Base-by-base conservation (phyloP, 2,329 filamentous ascomycete species). In the Lachnellula suecica region DNA sequence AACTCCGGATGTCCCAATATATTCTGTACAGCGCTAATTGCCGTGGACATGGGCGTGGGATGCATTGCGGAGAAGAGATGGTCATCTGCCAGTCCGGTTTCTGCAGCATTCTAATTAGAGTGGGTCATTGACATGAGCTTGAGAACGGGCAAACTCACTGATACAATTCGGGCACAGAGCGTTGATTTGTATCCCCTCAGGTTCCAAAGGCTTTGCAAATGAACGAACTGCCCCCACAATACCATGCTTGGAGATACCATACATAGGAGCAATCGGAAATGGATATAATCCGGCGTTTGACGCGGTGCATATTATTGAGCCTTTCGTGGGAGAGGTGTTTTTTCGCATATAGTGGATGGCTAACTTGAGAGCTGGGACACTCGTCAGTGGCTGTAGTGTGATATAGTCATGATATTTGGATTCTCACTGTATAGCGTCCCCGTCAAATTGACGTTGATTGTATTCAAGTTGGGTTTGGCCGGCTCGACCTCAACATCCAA, bases 221-320 rank as follows among this genome's bases (percentile, higher is more conserved):
- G 76, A 74, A n/a, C 78, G 69, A 6, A 80, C 77, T 0, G 79
- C 70, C 0, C 73, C 74, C n/a, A 81, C 67, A 1, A 80, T 66
- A 8, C 69, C 78, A 42, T 70, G 66, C 56, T 81, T 81, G 11
- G 73, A 71, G 3, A 73, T 70, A 2, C 74, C 71, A 56, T 81
- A 81, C 5, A 80, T 58, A 0, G 78, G 78, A 2, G 76, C 74
- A 2, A 74, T 70, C 0, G 76, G 72, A 49, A 81, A 79, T 0
- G 76, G 70, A 55, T 81, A 81, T 1, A 81, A 46, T 0, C 78
- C 78, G 2, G 75, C 77, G 60, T 79, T 79, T 4, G 77, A 79
- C 0, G 78, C 73, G 0, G 78, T 81, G 67, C 77, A 79, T 46
- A 81, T 70, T 38, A 81, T 77, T 6, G 68, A 70, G 38, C 45